Conservation (phyloP, 345 rosid genomes). For the Populus simonii region DNA sequence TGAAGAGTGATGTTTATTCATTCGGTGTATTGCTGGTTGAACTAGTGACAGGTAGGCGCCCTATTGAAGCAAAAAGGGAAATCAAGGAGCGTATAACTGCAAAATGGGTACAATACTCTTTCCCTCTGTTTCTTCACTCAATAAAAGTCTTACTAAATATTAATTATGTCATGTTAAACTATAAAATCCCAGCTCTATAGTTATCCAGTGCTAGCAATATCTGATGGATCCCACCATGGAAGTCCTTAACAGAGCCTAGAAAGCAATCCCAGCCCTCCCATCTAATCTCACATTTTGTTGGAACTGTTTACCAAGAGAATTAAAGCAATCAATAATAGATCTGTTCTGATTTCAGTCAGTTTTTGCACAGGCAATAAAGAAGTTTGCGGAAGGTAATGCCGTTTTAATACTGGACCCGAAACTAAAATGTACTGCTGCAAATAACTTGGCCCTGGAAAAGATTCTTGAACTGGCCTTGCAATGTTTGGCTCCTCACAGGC, state of each 20-base stretch:
- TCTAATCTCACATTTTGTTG: background rate
- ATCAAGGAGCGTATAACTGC: slow-evolving; percentile 73
- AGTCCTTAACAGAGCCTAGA: background rate
- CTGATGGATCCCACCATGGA: background rate
- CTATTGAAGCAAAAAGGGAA: slow-evolving; percentile 72
- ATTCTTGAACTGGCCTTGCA: slow-evolving; percentile 67
- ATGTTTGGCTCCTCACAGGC: slow-evolving; percentile 72
- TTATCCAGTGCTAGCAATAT: background rate
- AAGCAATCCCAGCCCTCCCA: background rate
- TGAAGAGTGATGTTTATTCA: slow-evolving; percentile 91
- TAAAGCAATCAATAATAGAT: background rate
- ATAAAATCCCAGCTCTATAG: background rate
- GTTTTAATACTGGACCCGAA: slow-evolving; percentile 59
- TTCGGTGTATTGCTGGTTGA: slow-evolving; percentile 85
- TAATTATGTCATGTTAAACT: background rate
- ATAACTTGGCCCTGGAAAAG: slow-evolving; percentile 59
- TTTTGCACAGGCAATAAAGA: slow-evolving; percentile 68
- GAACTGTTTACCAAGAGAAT: background rate
- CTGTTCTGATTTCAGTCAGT: slow-evolving; percentile 8
- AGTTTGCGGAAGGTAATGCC: slow-evolving; percentile 63
- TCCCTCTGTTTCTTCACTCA: slow-evolving; percentile 1
- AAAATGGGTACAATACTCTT: slow-evolving; percentile 59
- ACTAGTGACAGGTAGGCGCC: slow-evolving; percentile 75
- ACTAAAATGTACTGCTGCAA: slow-evolving; percentile 48
- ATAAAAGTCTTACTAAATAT: background rate